These are phyloP conservation scores for Gymnopilus junonius DNA, from an alignment of 768 basidiomycete species.

Conservation along the genomic window DNA sequence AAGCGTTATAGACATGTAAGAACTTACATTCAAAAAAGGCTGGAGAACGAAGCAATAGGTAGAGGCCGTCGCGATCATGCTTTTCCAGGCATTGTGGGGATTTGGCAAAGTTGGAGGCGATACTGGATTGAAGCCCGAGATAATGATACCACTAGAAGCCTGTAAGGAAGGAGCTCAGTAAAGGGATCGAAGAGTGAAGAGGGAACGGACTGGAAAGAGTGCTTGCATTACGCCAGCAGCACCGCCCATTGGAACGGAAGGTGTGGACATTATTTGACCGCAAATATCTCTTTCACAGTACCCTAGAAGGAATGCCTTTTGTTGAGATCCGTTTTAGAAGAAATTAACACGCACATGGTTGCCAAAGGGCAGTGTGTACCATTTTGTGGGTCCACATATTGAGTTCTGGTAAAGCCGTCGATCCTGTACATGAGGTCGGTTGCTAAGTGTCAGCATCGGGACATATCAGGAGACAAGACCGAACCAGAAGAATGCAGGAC, in stretches of 20 bases:
- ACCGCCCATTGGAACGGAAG: slow-evolving; percentile 2
- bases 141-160: background rate
- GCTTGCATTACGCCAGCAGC: slow-evolving; percentile 8
- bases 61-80: background rate
- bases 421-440: background rate
- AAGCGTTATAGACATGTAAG: too few relatives aligned
- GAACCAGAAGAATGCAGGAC: background rate
- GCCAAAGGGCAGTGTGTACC: background rate
- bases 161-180: background rate
- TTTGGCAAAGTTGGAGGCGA: background rate
- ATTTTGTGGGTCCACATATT: background rate
- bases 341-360: background rate
- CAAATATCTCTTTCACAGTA: slow-evolving; percentile 7
- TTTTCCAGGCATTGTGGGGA: slow-evolving; percentile 2
- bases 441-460: background rate
- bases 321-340: background rate
- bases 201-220: background rate
- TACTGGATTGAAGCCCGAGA: background rate
- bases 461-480: background rate
- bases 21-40: background rate
- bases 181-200: background rate
- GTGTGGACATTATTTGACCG: slow-evolving; percentile 2
- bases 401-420: background rate
- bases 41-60: slow-evolving; percentile 3
- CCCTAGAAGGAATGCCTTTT: background rate